Base-by-base conservation (phyloP, 1,139 yeast genomes). In the Diutina mesorugosa region DNA sequence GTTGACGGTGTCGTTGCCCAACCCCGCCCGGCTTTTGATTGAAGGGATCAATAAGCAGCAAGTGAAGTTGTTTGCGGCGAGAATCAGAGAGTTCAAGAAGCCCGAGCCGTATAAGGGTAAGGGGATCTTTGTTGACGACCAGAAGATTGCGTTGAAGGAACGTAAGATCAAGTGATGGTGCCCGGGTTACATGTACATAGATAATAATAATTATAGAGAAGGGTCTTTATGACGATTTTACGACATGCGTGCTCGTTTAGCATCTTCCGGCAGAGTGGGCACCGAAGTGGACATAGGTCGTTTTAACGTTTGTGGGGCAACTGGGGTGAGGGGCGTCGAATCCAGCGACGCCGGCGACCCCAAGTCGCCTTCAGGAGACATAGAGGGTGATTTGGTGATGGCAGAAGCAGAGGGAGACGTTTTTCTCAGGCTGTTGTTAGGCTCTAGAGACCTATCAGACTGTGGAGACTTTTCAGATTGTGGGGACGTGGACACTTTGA, bases 71-170 rank as follows among this genome's bases (percentile, higher is more conserved):
- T 88, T 90, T 70, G 99, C 99, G 21, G 96, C 97, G 26, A 81
- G 83, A 58, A 79, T 95, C 62, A 84, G 99, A 69, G 83, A 82
- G 64, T 83, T 82, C 76, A 88, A 90, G 70, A 95, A 95, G 60
- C 99, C 99, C 48, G 99, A 95, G 72, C 97, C 98, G 48, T 95
- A 95, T 71, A 95, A 95, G 73, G 99, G 99, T 67, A 95, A 95
- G 72, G 99, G 99, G 66, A 87, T 95, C 57, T 95, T 87, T 67
- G 87, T 95, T 57, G 89, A 91, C 70, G 87, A 84, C 66, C 98
- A 93, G 73, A 90, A 95, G 56, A 86, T 93, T 69, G 86, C 83
- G 69, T 78, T 91, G 69, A 93, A 93, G 79, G 90, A 87, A 64
- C 88, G 88, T 80, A 91, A 90, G 80, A 87, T 90, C 69, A 93